Base-by-base conservation (phyloP, 192 early-diverging fungal genomes). In the Phlyctochytrium arcticum region DNA sequence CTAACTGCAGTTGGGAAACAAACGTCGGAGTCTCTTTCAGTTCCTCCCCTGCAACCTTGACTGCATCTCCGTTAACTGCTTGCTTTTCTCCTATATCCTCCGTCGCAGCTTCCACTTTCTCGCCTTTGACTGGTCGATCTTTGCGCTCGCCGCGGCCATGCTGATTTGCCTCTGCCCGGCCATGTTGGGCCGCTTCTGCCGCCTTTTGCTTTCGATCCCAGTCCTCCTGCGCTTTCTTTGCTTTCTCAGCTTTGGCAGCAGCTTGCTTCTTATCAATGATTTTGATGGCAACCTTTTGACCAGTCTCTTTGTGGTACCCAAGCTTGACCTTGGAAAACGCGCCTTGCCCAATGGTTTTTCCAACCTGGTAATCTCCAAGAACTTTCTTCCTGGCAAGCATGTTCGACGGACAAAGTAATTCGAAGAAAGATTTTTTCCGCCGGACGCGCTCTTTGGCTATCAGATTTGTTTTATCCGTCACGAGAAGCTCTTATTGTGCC, bases 321-420 rank as follows among this genome's bases (percentile, higher is more conserved):
- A 87, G 65, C 71, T 87, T 87, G 53, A 87, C 85, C 66, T 87
- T 87, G 29, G 81, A 83, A 57, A 87, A 87, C 9, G 85, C 85
- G 32, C 85, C 85, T 66, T 85, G 76, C 0, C 85, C 85, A 26
- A 87, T 79, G 17, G 85, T 87, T 60, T 84, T 83, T 7, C 79
- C 80, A 15, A 85, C 74, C 26, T 78, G 71, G 63, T 85, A 85
- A 57, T 81, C 83, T 3, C 81, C 81, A 26, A 83, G 60, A 24
- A 76, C 62, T 42, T 70, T 76, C 61, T 81, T 81, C 23, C 70
- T 48, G 3, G 69, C 69, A 26, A 79, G 50, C 77, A 79, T 80
- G 6, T 19, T 64, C 15, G 2, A 44, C n/a, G n/a, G n/a, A n/a
- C n/a, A n/a, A n/a, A n/a, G n/a, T n/a, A n/a, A n/a, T n/a, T n/a